phyloP scores from a whole-genome alignment of 305 asterid species.

The Solanum aculeatissimum region DNA sequence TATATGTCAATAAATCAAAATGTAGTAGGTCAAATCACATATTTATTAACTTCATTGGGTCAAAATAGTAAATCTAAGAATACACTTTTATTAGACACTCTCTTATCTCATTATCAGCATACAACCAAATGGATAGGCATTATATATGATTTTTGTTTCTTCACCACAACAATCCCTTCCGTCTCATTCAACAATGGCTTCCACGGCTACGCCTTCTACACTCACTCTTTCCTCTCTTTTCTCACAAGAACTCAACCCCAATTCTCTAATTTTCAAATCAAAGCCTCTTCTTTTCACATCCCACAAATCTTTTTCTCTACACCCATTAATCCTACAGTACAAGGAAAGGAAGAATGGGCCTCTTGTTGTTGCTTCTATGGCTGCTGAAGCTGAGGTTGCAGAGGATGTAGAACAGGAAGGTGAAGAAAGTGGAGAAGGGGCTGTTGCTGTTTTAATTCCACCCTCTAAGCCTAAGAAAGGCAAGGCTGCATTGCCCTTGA shows the following conservation, averaged over 20 bases:
- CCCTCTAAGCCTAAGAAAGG: conserved; percentile 81
- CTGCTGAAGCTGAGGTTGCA: conserved; percentile 40
- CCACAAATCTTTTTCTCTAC: conserved; percentile 29
- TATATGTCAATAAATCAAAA: not conserved
- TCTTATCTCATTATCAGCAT: not conserved
- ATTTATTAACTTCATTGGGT: not conserved
- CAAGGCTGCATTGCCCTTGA: conserved; percentile 80
- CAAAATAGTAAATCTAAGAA: not conserved
- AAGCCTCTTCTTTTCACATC: conserved; percentile 17
- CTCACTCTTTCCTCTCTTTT: conserved; percentile 36
- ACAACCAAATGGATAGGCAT: conserved; percentile 4
- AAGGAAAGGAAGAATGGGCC: conserved; percentile 7
- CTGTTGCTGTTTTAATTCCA: conserved; percentile 33
- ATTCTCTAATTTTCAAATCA: conserved; percentile 26
- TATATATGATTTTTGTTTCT: not conserved
- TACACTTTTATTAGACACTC: not conserved
- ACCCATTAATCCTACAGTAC: conserved; percentile 42
- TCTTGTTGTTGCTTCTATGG: conserved; percentile 32
- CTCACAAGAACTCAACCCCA: conserved; percentile 41
- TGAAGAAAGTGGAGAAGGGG: conserved; percentile 21
- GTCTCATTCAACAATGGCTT: conserved; percentile 35
- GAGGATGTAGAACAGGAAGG: conserved; percentile 7
- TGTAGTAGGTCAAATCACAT: not conserved
- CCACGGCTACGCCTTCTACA: conserved; percentile 38
- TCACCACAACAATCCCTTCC: not conserved